phyloP scores from a whole-genome alignment of 2,329 filamentous ascomycete genomes.

The Cladosporium velox region DNA sequence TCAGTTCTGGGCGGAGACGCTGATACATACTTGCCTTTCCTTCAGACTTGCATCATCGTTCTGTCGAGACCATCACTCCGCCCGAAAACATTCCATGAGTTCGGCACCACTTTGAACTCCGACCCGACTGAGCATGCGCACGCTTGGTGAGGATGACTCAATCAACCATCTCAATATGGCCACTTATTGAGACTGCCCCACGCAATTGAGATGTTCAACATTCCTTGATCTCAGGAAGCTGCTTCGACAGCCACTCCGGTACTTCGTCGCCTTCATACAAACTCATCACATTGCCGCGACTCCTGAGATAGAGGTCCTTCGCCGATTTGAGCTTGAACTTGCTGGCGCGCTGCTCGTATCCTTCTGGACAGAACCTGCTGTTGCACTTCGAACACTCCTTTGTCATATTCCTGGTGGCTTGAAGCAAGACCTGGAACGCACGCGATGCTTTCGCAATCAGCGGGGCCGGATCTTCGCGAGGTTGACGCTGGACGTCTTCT shows the following conservation, averaged over 20 bases:
- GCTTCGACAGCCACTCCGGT: background rate
- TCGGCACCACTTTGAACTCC: background rate
- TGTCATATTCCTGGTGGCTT: conserved; percentile 22
- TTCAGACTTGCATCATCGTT: background rate
- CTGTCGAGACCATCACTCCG: background rate
- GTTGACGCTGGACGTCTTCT: conserved; percentile 4
- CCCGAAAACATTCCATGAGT: background rate
- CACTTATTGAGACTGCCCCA: background rate
- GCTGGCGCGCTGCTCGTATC: conserved; percentile 1
- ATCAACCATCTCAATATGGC: background rate
- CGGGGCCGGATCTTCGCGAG: conserved; percentile 6
- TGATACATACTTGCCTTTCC: background rate
- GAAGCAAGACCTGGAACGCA: conserved; percentile 15
- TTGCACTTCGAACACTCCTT: conserved; percentile 20
- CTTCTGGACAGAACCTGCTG: conserved; percentile 6
- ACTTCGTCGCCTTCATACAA: background rate
- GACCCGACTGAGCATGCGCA: background rate
- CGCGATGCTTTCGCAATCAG: conserved; percentile 20
- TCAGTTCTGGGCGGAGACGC: background rate
- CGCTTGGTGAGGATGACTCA: background rate
- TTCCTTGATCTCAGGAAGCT: background rate
- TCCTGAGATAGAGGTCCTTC: conserved; percentile 25
- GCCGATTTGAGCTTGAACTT: conserved; percentile 25
- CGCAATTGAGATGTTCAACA: background rate
- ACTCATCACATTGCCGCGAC: conserved; percentile 22